These are phyloP conservation scores for Chenopodium album DNA, from an alignment of 148 eudicot species.

Conservation along the genomic window DNA sequence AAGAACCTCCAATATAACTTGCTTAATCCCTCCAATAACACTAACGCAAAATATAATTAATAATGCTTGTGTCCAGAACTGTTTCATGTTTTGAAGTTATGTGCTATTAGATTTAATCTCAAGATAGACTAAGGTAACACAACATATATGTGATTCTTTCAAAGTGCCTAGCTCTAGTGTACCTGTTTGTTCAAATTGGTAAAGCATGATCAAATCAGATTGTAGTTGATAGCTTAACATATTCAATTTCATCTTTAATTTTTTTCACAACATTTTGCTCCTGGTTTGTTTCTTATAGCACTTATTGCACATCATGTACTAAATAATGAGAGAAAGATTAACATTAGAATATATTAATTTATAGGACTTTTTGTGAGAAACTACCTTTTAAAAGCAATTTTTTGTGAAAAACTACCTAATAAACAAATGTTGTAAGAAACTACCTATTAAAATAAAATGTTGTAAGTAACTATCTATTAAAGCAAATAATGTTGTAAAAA, in stretches of 20 bases:
- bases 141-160: neutral
- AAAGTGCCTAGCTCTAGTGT: neutral
- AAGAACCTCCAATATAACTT: slow-evolving; percentile 78
- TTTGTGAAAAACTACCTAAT: too few relatives aligned
- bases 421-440: too few relatives aligned
- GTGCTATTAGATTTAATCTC: neutral
- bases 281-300: too few relatives aligned
- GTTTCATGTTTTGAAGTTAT: neutral
- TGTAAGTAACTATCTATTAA: too few relatives aligned
- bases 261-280: neutral
- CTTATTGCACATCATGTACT: neutral
- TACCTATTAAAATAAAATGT: too few relatives aligned
- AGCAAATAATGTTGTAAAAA: too few relatives aligned
- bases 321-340: too few relatives aligned
- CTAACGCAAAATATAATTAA: neutral
- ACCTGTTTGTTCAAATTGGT: neutral
- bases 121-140: neutral
- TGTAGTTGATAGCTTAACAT: neutral
- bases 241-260: too few relatives aligned
- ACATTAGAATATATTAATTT: too few relatives aligned
- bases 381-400: too few relatives aligned
- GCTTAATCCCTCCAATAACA: slow-evolving; percentile 58
- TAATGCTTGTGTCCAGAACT: neutral
- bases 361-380: too few relatives aligned
- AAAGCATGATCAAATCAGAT: neutral